Conservation (phyloP, 2,329 filamentous ascomycete genomes). For the Colletotrichum sp. region DNA sequence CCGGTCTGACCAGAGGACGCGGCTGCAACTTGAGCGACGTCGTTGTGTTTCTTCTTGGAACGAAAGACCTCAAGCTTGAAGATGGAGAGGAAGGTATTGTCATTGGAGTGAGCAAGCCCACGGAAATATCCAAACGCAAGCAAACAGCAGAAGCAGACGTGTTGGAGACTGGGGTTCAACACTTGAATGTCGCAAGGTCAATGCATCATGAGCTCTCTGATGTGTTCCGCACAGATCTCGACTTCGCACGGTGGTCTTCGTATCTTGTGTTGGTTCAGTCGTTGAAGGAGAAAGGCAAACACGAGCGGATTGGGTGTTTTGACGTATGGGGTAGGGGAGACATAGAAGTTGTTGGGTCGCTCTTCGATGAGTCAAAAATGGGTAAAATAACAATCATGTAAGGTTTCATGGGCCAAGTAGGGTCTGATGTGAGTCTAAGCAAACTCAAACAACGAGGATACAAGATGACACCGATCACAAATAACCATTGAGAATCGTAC, state of each 20-base stretch:
- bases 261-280: not conserved
- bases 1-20: not conserved
- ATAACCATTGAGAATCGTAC: no score
- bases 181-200: not conserved
- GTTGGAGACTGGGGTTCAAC: fast-evolving
- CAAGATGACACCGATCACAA: no score
- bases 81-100: not conserved
- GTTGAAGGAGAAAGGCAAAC: fast-evolving
- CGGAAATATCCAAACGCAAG: not conserved
- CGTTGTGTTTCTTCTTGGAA: not conserved
- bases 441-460: no score
- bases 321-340: not conserved
- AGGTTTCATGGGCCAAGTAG: no score
- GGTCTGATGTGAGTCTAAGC: no score
- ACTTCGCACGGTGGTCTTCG: not conserved
- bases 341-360: fast-evolving
- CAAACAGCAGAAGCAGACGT: not conserved
- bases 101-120: not conserved
- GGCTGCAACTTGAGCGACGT: not conserved
- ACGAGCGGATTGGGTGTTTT: not conserved
- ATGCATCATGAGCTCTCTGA: not conserved
- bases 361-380: fast-evolving
- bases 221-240: fast-evolving
- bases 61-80: not conserved
- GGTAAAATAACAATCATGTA: no score